Evolutionary conservation across 2,329 filamentous ascomycete species (phyloP).

Genomic region (Aspergillus ochraceoroseus): DNA sequence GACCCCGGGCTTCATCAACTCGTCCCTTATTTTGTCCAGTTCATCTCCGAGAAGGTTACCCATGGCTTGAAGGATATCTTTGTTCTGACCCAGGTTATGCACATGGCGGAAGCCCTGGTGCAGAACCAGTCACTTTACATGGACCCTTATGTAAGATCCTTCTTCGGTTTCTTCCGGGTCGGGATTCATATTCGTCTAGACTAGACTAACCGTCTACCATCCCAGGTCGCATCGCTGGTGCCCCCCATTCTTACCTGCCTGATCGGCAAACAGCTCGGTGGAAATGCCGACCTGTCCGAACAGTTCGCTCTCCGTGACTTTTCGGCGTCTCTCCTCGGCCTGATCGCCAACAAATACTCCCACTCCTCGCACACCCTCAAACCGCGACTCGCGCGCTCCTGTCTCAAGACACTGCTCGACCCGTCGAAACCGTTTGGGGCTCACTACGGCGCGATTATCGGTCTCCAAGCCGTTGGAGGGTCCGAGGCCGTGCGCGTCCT

Average conservation of each 20-base stretch:
- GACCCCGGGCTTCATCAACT: slow-evolving; percentile 94
- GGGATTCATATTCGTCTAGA: too few relatives aligned
- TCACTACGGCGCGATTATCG: slow-evolving; percentile 82
- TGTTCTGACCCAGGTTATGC: slow-evolving; percentile 85
- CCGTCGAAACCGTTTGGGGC: slow-evolving; percentile 75
- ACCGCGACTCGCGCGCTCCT: slow-evolving; percentile 84
- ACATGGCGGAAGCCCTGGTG: slow-evolving; percentile 76
- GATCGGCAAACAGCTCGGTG: slow-evolving; percentile 73
- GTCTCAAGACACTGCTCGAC: slow-evolving; percentile 86
- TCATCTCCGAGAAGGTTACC: slow-evolving; percentile 91
- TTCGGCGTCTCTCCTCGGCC: slow-evolving; percentile 72
- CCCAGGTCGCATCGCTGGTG: slow-evolving; percentile 61
- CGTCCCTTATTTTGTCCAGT: slow-evolving; percentile 93
- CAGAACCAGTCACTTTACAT: slow-evolving; percentile 75
- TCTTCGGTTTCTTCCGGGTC: too few relatives aligned
- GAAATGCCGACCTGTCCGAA: slow-evolving; percentile 47
- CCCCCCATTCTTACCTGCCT: slow-evolving; percentile 89
- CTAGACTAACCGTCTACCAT: slow-evolving; percentile 22
- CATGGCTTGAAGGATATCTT: slow-evolving; percentile 89
- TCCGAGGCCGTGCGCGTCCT: slow-evolving; percentile 59
- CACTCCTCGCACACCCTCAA: slow-evolving; percentile 75
- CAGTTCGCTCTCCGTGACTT: slow-evolving; percentile 81
- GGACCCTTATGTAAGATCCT: slow-evolving; percentile 55
- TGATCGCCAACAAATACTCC: slow-evolving; percentile 75
- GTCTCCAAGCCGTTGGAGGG: slow-evolving; percentile 72